Conservation (phyloP, 192 early-diverging fungal genomes). For the Coemansia sp. region DNA sequence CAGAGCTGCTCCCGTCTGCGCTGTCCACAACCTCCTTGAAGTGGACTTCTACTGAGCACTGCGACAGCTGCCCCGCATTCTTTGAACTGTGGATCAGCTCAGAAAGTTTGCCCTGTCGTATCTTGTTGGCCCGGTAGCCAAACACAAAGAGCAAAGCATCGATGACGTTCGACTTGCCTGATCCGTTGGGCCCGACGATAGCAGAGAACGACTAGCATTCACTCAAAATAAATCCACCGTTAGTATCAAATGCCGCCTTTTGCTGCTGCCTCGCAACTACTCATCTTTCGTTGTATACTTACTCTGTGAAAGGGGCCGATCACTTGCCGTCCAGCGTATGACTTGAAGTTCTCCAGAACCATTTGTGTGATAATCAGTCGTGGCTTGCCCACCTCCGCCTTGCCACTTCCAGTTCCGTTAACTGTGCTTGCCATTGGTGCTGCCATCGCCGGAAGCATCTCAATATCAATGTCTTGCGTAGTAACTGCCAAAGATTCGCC, state of each 20-base stretch:
- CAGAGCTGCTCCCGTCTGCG: constrained; percentile 63
- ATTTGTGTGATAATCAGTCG: constrained; percentile 78
- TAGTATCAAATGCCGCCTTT: neutral
- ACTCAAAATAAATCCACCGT: neutral
- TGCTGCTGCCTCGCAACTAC: neutral
- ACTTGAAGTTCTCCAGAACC: constrained; percentile 96
- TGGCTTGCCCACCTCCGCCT: constrained; percentile 14
- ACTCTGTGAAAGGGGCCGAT: constrained; percentile 95
- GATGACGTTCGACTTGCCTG: constrained; percentile 98
- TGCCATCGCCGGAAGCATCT: neutral
- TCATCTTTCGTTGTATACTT: constrained; percentile 55
- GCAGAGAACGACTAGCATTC: constrained; percentile 60
- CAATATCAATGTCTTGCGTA: constrained; percentile 17
- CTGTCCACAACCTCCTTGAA: constrained; percentile 90
- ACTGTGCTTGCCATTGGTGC: neutral
- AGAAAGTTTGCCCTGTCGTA: constrained; percentile 93
- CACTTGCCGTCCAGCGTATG: constrained; percentile 85
- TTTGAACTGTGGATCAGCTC: constrained; percentile 95
- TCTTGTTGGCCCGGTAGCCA: constrained; percentile 96
- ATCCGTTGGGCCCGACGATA: constrained; percentile 96
- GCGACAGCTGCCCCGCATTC: constrained; percentile 65
- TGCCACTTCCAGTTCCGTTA: neutral
- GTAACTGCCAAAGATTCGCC: constrained; percentile 13
- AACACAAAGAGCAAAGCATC: constrained; percentile 98
- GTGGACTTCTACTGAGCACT: constrained; percentile 89